Evolutionary conservation across 192 early-diverging fungal genomes (phyloP).

Genomic region (Backusella australiensis): DNA sequence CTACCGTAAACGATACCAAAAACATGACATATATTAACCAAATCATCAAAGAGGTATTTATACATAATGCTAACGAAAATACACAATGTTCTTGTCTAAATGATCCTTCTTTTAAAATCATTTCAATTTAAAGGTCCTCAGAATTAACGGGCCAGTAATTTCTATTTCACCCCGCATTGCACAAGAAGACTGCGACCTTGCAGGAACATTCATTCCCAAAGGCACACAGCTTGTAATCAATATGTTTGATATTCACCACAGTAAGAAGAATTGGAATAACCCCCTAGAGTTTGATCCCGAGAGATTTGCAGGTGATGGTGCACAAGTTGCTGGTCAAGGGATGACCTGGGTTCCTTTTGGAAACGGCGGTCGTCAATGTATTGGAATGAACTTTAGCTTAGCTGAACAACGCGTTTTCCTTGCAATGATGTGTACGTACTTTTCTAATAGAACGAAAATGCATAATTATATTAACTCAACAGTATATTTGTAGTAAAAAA

Average conservation of each 20-base stretch:
- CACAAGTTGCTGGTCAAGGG: background rate
- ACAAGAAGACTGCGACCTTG: background rate
- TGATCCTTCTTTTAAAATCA: background rate
- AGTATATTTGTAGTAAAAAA: slow-evolving; percentile 21
- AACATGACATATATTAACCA: slow-evolving; percentile 13
- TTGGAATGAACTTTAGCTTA: slow-evolving; percentile 61
- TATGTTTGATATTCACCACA: slow-evolving; percentile 16
- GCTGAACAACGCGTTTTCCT: slow-evolving; percentile 57
- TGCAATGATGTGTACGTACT: slow-evolving; percentile 35
- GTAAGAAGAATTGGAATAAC: slow-evolving; percentile 4
- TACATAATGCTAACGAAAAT: background rate
- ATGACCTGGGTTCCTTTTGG: slow-evolving; percentile 56
- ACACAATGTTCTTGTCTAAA: background rate
- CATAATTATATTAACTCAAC: background rate
- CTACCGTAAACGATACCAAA: background rate
- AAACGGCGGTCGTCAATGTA: slow-evolving; percentile 53
- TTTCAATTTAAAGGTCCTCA: slow-evolving; percentile 2
- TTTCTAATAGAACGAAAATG: background rate
- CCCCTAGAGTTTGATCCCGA: slow-evolving; percentile 25
- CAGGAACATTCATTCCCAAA: slow-evolving; percentile 20
- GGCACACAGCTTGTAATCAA: slow-evolving; percentile 8
- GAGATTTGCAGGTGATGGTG: slow-evolving; percentile 12
- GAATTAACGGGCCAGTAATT: background rate
- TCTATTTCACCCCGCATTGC: background rate
- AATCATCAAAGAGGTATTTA: slow-evolving; percentile 20